These are phyloP conservation scores for Harrya chromipes DNA, from an alignment of 768 basidiomycete genomes.

Conservation along the genomic window DNA sequence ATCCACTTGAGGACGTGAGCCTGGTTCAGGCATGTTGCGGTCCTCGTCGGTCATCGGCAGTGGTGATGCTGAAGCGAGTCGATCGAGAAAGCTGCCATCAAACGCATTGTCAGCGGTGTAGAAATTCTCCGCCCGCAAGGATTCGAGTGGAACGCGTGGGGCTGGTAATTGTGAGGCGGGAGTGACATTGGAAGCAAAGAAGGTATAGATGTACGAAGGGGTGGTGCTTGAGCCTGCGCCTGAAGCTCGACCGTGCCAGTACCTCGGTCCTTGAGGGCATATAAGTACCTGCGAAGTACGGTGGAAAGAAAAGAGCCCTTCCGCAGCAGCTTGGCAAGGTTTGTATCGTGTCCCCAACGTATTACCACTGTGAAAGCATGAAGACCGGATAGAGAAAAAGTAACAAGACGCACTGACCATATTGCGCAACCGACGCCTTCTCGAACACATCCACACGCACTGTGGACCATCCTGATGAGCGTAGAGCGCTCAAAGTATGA, in stretches of 20 bases:
- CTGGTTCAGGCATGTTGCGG: constrained; percentile 12
- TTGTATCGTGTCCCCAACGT: constrained; percentile 59
- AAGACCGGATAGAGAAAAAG: constrained; percentile 7
- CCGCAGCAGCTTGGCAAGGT: constrained; percentile 56
- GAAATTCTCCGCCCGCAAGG: constrained; percentile 19
- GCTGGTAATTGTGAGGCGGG: constrained; percentile 23
- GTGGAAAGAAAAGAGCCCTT: constrained; percentile 36
- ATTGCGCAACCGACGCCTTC: constrained; percentile 66
- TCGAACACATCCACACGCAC: constrained; percentile 61
- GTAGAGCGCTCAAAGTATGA: constrained; percentile 54
- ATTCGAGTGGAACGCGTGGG: neutral
- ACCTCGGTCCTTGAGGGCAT: constrained; percentile 41
- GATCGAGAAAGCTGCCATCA: constrained; percentile 41
- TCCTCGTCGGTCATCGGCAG: constrained; percentile 36
- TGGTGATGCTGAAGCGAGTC: constrained; percentile 36
- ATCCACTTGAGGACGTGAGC: constrained; percentile 14
- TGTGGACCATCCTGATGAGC: constrained; percentile 48
- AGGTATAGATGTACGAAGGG: constrained; percentile 39
- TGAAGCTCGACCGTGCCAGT: constrained; percentile 36
- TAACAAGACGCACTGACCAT: constrained; percentile 38
- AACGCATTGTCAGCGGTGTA: constrained; percentile 25
- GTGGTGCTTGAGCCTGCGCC: constrained; percentile 14
- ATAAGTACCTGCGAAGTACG: constrained; percentile 20
- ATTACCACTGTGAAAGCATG: constrained; percentile 50
- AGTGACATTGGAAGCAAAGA: constrained; percentile 46